These are phyloP conservation scores for Chlorella sp. DNA, from an alignment of 139 green algal species.

Conservation along the genomic window DNA sequence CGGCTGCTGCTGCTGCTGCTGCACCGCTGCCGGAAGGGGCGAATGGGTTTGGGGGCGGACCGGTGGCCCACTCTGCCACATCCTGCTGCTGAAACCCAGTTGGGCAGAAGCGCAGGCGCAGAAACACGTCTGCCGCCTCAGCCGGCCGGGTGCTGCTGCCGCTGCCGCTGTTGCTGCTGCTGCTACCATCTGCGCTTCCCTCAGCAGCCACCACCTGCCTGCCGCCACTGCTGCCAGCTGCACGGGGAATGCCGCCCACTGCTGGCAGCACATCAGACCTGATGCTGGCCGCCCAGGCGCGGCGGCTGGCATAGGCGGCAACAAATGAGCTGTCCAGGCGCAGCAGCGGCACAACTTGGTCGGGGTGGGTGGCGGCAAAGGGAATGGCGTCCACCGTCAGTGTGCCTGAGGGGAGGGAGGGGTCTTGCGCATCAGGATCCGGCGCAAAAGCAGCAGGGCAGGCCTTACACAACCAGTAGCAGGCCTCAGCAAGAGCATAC, in stretches of 20 bases:
- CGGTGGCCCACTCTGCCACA: neutral
- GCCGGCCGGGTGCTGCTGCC: neutral
- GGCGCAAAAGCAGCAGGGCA: no score
- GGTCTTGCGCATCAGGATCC: no score
- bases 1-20: neutral
- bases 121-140: neutral
- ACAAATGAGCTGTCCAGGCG: neutral
- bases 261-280: neutral
- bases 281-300: constrained; percentile 16
- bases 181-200: neutral
- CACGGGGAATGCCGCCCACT: neutral
- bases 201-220: neutral
- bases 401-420: constrained; percentile 1
- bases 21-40: neutral
- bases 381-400: constrained; percentile 18
- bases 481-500: no score
- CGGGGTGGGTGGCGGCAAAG: neutral
- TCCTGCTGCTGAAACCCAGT: neutral
- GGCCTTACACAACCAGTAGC: no score
- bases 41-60: constrained; percentile 3
- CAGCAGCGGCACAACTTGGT: neutral
- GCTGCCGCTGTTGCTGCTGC: neutral
- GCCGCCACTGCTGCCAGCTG: neutral
- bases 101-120: constrained; percentile 39
- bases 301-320: neutral